phyloP scores from a whole-genome alignment of 2,329 filamentous ascomycete genomes.

The Ophiostoma angusticollis region DNA sequence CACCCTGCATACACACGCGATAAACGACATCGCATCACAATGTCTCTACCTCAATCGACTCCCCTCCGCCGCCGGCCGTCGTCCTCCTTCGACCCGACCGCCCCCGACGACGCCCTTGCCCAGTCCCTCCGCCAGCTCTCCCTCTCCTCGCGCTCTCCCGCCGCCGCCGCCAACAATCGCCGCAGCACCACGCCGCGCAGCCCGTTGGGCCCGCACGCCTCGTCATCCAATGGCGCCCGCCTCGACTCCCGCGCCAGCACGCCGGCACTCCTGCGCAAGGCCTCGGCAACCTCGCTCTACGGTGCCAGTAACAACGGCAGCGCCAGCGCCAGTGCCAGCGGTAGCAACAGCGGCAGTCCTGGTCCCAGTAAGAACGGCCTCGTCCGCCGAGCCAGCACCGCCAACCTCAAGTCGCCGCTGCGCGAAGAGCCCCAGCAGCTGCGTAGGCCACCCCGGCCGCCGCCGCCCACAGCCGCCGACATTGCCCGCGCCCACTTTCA shows the following conservation, averaged over 20 bases:
- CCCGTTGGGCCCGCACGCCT: constrained; percentile 27
- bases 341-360: neutral
- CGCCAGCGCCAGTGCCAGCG: neutral
- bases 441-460: constrained; percentile 1
- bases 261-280: constrained; percentile 40
- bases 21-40: no score
- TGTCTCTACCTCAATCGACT: no score
- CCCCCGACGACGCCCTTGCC: constrained; percentile 10
- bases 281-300: constrained; percentile 44
- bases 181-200: constrained; percentile 27
- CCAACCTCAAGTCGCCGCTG: constrained; percentile 31
- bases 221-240: constrained; percentile 21
- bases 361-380: constrained; percentile 17
- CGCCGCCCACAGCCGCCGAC: constrained; percentile 32
- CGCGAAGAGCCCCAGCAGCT: constrained; percentile 21
- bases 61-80: no score
- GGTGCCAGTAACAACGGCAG: constrained; percentile 24
- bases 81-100: neutral
- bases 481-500: constrained; percentile 58
- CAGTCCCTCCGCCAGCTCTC: constrained; percentile 16
- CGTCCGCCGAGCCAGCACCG: constrained; percentile 37
- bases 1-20: no score
- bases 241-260: constrained; percentile 34
- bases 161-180: constrained; percentile 6
- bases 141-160: constrained; percentile 8